phyloP scores from a whole-genome alignment of 2,329 filamentous ascomycete genomes.

The Pyricularia sp. region DNA sequence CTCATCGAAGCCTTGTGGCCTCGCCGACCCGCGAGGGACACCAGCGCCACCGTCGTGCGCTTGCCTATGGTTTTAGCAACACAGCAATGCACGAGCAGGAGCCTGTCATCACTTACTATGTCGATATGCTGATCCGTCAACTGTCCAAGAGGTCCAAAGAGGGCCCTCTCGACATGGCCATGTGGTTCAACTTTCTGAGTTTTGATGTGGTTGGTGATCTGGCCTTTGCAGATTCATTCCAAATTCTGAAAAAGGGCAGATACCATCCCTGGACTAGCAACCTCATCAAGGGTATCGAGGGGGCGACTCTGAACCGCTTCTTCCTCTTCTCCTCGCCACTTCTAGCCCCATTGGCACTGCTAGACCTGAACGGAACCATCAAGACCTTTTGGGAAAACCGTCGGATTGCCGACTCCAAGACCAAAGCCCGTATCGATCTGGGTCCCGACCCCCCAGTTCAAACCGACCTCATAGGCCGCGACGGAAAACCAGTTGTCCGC shows the following conservation, averaged over 20 bases:
- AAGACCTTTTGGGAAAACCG: neutral
- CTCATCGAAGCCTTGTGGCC: neutral
- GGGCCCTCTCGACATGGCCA: slow-evolving; percentile 11
- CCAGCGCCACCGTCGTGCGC: slow-evolving; percentile 12
- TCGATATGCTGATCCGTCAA: slow-evolving; percentile 9
- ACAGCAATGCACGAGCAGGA: slow-evolving; percentile 25
- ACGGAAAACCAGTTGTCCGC: slow-evolving; percentile 1
- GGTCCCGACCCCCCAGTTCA: slow-evolving; percentile 1
- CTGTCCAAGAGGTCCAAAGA: slow-evolving; percentile 9
- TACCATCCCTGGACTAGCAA: slow-evolving; percentile 11
- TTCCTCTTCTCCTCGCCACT: neutral
- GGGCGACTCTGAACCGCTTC: neutral
- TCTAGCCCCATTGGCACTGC: neutral
- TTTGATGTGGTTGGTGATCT: slow-evolving; percentile 7
- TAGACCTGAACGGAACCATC: neutral
- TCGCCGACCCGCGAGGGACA: slow-evolving; percentile 18
- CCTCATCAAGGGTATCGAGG: slow-evolving; percentile 9
- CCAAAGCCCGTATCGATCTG: neutral
- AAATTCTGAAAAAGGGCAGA: slow-evolving; percentile 5
- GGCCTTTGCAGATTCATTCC: slow-evolving; percentile 9
- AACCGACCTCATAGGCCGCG: neutral
- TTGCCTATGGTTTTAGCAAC: slow-evolving; percentile 27
- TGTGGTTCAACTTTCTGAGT: slow-evolving; percentile 14
- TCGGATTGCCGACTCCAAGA: neutral
- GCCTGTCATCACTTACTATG: slow-evolving; percentile 17